These are phyloP conservation scores for Penicillium sp. DNA, from an alignment of 2,329 filamentous ascomycete species.

Conservation along the genomic window DNA sequence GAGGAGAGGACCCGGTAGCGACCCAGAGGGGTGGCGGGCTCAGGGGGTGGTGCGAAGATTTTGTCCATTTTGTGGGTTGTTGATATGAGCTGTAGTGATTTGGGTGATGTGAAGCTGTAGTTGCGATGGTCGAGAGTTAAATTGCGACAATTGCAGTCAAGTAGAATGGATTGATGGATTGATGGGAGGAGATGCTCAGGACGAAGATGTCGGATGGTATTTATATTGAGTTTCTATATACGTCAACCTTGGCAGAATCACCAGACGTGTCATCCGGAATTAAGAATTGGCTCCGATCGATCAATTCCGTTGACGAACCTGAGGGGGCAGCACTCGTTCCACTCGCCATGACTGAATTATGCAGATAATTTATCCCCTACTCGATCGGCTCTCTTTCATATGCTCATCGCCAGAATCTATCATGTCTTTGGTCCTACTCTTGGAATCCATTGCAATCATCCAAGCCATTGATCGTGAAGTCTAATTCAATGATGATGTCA, in stretches of 20 bases:
- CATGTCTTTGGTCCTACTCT: too few relatives aligned
- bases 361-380: neutral
- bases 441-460: too few relatives aligned
- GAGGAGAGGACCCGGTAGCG: slow-evolving; percentile 70
- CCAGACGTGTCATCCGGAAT: slow-evolving; percentile 4
- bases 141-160: neutral
- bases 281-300: slow-evolving; percentile 2
- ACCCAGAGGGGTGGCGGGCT: slow-evolving; percentile 63
- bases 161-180: neutral
- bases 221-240: neutral
- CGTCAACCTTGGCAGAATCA: neutral
- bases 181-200: too few relatives aligned
- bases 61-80: slow-evolving; percentile 29
- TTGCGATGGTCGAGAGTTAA: neutral
- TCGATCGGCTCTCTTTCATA: neutral
- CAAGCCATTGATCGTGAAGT: neutral
- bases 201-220: neutral
- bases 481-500: neutral
- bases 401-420: too few relatives aligned
- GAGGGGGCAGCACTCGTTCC: neutral
- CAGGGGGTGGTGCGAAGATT: slow-evolving; percentile 48
- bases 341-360: neutral
- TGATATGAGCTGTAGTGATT: neutral
- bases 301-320: neutral
- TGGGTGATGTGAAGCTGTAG: neutral